Base-by-base conservation (phyloP, 1,284 basidiomycete genomes). In the Leucoagaricus sp. region DNA sequence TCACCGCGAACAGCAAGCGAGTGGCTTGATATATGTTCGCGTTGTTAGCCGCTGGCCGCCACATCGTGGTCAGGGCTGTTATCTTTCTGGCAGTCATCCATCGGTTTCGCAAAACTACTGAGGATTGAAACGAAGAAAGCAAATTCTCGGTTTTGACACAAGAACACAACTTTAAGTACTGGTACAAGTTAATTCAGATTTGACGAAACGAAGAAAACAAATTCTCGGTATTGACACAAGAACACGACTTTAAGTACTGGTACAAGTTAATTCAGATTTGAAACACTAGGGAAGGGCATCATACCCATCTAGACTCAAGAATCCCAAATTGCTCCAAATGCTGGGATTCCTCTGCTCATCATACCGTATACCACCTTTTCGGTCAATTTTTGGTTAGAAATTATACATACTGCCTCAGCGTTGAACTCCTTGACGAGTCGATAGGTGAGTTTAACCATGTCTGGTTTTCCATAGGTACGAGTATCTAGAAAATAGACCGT, bases 371-470 rank as follows among this genome's bases (percentile, higher is more conserved):
- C 82, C 13, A 85, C 75, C 67, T 84, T 84, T 56, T 75, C 68
- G n/a, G 83, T 85, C 29, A 85, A 67, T 60, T 77, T 82, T 64
- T 81, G 80, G 66, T 86, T 85, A 15, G 83, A 84, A 53, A 85
- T 85, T 44, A 85, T 74, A 57, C 77, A 78, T 19, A 86, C 83
- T 23, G 83, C 83, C 64, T 85, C 83, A 2, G 84, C 83, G 31
- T 85, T 67, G 69, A 83, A 85, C 63, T 85, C 83, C 44, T 75
- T 74, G 6, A 83, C 81, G 40, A 85, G 71, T 33, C 78, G 75
- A 60, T 81, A 80, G 4, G 81, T 81, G 51, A 84, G 66, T 64
- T 83, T 82, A 51, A 85, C 80, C 82, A 84, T 84, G 68, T 84
- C 82, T 3, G 83, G 82, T 65, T 83, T 84, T 17, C 83, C 83